Evolutionary conservation across 306 rosid genomes (phyloP).

Genomic region (Acacia confusa): DNA sequence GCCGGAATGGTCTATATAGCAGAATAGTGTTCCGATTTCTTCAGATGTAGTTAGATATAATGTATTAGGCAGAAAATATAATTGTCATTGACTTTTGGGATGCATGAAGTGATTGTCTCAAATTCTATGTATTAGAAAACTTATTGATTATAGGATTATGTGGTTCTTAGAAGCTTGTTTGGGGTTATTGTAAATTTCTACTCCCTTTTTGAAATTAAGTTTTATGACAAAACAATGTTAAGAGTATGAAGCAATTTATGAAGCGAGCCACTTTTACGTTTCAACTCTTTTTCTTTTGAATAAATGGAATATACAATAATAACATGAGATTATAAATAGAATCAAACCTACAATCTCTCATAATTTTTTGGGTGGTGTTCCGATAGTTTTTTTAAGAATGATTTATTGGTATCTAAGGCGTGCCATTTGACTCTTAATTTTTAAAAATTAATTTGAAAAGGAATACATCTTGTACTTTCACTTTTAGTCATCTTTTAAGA

Average conservation of each 20-base stretch:
- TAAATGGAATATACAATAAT: too few species aligned
- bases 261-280: neutral
- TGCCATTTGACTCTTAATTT: neutral
- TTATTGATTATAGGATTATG: neutral
- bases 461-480: neutral
- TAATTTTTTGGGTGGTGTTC: neutral
- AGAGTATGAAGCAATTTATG: neutral
- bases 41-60: slow-evolving; percentile 18
- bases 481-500: neutral
- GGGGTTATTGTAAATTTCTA: neutral
- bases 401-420: neutral
- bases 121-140: neutral
- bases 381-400: neutral
- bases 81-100: neutral
- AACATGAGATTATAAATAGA: too few species aligned
- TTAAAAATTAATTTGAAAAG: neutral
- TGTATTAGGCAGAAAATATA: neutral
- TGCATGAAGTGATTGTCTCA: neutral
- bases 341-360: neutral
- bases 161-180: neutral
- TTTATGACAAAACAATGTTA: neutral
- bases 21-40: slow-evolving; percentile 10
- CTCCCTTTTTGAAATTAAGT: neutral
- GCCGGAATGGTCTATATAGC: slow-evolving; percentile 1
- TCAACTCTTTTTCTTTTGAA: too few species aligned